Conservation (phyloP, 2,329 filamentous ascomycete species). For the Allantophomopsis cytisporea region DNA sequence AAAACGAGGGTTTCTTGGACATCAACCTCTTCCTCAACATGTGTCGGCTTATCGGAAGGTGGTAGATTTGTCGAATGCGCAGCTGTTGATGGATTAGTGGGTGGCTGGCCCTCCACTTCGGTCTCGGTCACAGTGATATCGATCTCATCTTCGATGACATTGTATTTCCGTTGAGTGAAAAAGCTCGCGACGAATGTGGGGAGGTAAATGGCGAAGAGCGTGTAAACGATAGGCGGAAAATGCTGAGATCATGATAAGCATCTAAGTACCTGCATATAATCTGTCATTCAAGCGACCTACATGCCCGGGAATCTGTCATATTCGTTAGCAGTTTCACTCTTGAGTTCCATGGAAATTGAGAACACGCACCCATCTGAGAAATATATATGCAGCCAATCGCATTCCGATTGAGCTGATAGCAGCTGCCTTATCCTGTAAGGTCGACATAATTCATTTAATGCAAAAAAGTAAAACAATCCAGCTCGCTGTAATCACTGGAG, state of each 20-base stretch:
- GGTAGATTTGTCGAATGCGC: conserved; percentile 12
- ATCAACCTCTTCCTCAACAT: conserved; percentile 37
- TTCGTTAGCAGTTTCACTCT: conserved; percentile 1
- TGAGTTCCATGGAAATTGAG: background rate
- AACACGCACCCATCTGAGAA: conserved; percentile 44
- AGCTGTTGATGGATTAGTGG: conserved; percentile 9
- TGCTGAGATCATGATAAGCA: conserved; percentile 7
- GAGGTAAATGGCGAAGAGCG: conserved; percentile 52
- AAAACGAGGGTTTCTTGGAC: conserved; percentile 50
- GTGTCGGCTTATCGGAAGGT: conserved; percentile 15
- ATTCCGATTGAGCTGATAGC: conserved; percentile 31
- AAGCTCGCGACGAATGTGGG: conserved; percentile 48
- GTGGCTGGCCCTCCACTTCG: conserved; percentile 19
- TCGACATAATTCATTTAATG: conserved; percentile 4
- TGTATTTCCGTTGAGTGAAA: conserved; percentile 38
- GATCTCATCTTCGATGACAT: conserved; percentile 60
- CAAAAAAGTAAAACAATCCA: no score
- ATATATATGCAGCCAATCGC: conserved; percentile 37
- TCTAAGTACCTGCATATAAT: no score
- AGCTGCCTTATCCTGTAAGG: conserved; percentile 14
- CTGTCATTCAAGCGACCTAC: conserved; percentile 14
- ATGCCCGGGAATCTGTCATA: conserved; percentile 15
- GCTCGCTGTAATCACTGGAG: no score
- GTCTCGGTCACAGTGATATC: conserved; percentile 60
- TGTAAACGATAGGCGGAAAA: conserved; percentile 34